These are phyloP conservation scores for Schizochytrium sp. DNA, from an alignment of 108 stramenopile genomes.

Conservation along the genomic window DNA sequence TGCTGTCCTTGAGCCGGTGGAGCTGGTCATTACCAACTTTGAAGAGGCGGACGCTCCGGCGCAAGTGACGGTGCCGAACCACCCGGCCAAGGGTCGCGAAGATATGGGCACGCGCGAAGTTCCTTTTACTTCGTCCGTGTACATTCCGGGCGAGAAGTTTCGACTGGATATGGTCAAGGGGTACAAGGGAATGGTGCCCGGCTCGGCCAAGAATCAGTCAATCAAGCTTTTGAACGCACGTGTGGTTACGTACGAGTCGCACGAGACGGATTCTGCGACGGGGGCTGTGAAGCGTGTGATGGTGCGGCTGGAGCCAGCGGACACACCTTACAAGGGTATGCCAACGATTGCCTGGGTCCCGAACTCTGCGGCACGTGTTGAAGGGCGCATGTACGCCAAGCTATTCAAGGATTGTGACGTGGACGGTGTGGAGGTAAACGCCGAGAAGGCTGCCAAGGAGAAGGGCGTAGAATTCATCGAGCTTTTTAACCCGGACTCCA, in stretches of 20 bases:
- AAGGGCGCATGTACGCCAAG: slow-evolving; percentile 78
- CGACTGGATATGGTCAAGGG: slow-evolving; percentile 61
- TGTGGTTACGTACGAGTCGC: slow-evolving; percentile 59
- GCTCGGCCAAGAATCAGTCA: slow-evolving; percentile 36
- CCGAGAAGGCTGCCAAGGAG: slow-evolving; percentile 47
- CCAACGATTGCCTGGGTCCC: slow-evolving; percentile 40
- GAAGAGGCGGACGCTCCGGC: slow-evolving; percentile 50
- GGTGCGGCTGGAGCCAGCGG: background rate
- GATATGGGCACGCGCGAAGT: slow-evolving; percentile 39
- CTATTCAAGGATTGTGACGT: slow-evolving; percentile 61
- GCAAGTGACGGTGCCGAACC: slow-evolving; percentile 73
- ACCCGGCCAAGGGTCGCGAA: slow-evolving; percentile 67
- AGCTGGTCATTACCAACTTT: slow-evolving; percentile 68
- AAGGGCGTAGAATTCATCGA: slow-evolving; percentile 71
- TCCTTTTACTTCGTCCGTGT: slow-evolving; percentile 64
- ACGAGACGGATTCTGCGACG: slow-evolving; percentile 54
- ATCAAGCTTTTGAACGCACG: slow-evolving; percentile 31
- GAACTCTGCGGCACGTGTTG: slow-evolving; percentile 24
- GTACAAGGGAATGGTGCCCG: slow-evolving; percentile 82
- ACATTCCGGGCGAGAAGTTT: slow-evolving; percentile 82
- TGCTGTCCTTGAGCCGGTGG: slow-evolving; percentile 77
- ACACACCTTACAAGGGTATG: background rate
- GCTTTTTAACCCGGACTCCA: slow-evolving; percentile 74
- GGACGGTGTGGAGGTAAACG: background rate
- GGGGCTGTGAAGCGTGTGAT: slow-evolving; percentile 51